Percentiles rank a stretch among this genome's conserved stretches.
Evolutionary conservation across 176 grass and related monocot genomes (phyloP).

Genomic region (Oryza nivara): DNA sequence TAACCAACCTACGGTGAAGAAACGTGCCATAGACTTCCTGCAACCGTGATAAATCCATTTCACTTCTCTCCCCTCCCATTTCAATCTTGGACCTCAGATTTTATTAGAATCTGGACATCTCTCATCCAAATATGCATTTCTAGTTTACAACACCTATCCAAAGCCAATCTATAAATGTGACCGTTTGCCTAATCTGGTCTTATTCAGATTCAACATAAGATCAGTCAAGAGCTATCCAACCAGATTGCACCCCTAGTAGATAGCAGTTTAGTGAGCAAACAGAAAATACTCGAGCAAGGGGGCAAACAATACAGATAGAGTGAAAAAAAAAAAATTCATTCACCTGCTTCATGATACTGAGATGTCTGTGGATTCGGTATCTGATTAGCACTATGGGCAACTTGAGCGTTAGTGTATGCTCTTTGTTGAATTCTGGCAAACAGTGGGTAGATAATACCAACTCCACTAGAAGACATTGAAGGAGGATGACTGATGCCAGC

Average conservation of each 20-base stretch:
- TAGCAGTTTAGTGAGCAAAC: conserved; percentile 24
- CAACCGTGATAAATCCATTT: not conserved
- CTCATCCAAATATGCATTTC: not conserved
- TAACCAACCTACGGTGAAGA: not conserved
- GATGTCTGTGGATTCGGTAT: conserved; percentile 50
- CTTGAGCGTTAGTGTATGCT: conserved; percentile 51
- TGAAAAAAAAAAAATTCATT: conserved; percentile 23
- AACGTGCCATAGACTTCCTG: not conserved
- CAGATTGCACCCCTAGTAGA: conserved; percentile 9
- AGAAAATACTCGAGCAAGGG: conserved; percentile 34
- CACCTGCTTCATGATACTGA: conserved; percentile 56
- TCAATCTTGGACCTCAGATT: not conserved
- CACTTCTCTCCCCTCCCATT: not conserved
- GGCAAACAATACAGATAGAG: conserved; percentile 24
- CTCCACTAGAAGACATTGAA: conserved; percentile 54
- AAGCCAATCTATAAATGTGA: not conserved
- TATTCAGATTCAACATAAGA: not conserved
- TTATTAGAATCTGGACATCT: not conserved
- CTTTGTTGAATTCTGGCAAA: conserved; percentile 74
- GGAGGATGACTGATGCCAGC: conserved; percentile 51
- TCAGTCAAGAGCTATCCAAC: not conserved
- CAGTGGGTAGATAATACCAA: conserved; percentile 61
- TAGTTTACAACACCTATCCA: not conserved
- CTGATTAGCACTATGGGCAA: conserved; percentile 50
- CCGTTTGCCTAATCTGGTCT: not conserved